These are phyloP conservation scores for Penicillium lividum DNA, from an alignment of 495 filamentous ascomycete species.

Conservation along the genomic window DNA sequence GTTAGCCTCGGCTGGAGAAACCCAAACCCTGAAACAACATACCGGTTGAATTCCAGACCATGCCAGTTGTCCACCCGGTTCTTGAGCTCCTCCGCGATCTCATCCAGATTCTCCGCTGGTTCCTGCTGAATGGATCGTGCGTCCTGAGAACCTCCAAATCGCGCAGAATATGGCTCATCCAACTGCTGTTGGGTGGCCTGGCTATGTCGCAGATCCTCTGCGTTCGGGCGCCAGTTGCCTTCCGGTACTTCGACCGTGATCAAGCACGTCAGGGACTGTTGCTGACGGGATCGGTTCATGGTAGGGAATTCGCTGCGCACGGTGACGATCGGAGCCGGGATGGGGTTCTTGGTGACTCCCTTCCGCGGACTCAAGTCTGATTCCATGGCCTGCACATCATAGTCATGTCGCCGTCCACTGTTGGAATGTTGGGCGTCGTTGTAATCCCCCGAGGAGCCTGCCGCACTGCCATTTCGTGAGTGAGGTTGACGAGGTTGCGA, in stretches of 20 bases:
- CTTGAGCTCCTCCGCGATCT: slow-evolving; percentile 84
- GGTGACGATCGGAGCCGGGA: slow-evolving; percentile 85
- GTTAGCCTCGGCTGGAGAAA: neutral
- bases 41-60: slow-evolving; percentile 86
- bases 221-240: slow-evolving; percentile 85
- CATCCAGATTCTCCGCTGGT: slow-evolving; percentile 67
- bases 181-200: slow-evolving; percentile 57
- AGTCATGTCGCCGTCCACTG: slow-evolving; percentile 75
- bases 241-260: slow-evolving; percentile 94
- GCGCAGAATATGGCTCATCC: slow-evolving; percentile 42
- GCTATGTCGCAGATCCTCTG: slow-evolving; percentile 73
- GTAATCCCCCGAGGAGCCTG: slow-evolving; percentile 75
- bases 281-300: slow-evolving; percentile 85
- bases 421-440: slow-evolving; percentile 57
- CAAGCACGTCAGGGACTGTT: slow-evolving; percentile 92
- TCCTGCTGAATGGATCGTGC: slow-evolving; percentile 42
- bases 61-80: slow-evolving; percentile 97
- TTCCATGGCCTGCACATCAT: slow-evolving; percentile 96
- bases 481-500: slow-evolving; percentile 50
- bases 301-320: slow-evolving; percentile 97
- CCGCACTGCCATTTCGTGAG: slow-evolving; percentile 72
- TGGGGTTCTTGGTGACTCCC: slow-evolving; percentile 77
- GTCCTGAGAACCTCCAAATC: slow-evolving; percentile 35
- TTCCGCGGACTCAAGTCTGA: slow-evolving; percentile 73
- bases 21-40: neutral